A percentile compares a stretch with the other conserved stretches of the same genome.
Evolutionary conservation across 345 rosid species (phyloP).

Genomic region (Hibiscus mutabilis): DNA sequence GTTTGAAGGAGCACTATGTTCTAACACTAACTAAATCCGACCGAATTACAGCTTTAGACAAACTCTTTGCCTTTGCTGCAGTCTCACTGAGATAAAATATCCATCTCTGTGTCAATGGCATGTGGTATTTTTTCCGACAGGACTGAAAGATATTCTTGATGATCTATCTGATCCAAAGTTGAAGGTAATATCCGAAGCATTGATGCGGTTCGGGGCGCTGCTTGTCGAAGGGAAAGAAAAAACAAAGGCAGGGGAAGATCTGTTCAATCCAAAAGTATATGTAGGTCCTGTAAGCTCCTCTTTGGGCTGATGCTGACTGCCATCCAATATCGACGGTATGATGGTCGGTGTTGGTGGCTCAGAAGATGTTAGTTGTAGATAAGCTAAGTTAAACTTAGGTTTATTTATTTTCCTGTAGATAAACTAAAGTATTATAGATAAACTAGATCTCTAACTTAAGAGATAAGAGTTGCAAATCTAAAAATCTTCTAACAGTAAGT

Average conservation of each 20-base stretch:
- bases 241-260: constrained; percentile 33
- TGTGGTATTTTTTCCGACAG: constrained; percentile 45
- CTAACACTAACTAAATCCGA: neutral
- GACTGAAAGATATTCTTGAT: constrained; percentile 53
- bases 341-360: constrained; percentile 89
- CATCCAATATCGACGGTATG: constrained; percentile 35
- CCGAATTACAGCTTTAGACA: neutral
- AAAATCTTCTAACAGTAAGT: too few species aligned
- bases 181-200: constrained; percentile 45
- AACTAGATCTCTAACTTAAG: too few species aligned
- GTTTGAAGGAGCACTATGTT: neutral
- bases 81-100: too few species aligned
- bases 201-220: constrained; percentile 28
- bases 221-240: constrained; percentile 67
- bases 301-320: constrained; percentile 21
- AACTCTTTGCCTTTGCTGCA: neutral
- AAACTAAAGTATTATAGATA: too few species aligned
- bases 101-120: constrained; percentile 28
- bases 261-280: constrained; percentile 47
- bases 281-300: constrained; percentile 45
- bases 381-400: too few species aligned
- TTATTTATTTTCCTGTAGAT: too few species aligned
- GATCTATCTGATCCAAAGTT: constrained; percentile 57
- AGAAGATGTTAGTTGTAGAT: too few species aligned
- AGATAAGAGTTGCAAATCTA: too few species aligned